Evolutionary conservation across 176 grass and related monocot species (phyloP), one percentile per base, ranked within the genome.

Genomic region (Hsuehochloa calcarea): DNA sequence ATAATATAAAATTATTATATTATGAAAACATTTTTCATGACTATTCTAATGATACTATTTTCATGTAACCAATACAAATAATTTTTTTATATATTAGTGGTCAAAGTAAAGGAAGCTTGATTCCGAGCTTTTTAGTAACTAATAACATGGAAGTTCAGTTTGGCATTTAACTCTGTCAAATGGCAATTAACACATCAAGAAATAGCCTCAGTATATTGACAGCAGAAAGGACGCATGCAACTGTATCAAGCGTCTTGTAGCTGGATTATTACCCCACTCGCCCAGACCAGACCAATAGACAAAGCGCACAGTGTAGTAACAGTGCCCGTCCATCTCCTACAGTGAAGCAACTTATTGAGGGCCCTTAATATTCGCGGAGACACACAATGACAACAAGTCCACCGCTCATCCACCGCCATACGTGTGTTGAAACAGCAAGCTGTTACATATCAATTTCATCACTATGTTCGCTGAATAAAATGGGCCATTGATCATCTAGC

Each of bases 321-420:
- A 88, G 86, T 66, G 39, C 22, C 35, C 27, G 25, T 72, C 34
- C 9, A 74, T 90, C 67, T 66, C 17, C 0, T 47, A 60, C 59
- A 83, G 84, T 58, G 39, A 44, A 44, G 3, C 68, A 43, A 80
- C 69, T 72, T 72, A 72, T 78, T 73, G 56, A 44, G 10, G 37
- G 47, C 25, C 20, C 37, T 72, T 86, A 82, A 82, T 55, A 72
- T 56, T 66, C 65, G 72, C 79, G 66, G 79, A 82, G 41, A 69
- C 29, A 74, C 39, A 68, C 68, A 39, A 51, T 66, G 47, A 73
- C 40, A 76, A 70, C 40, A 81, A 43, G 29, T 2, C 64, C 77
- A 85, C 65, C 78, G 65, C 84, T 72, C 72, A 22, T 86, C 87
- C 79, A 73, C 25, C 58, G 39, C 65, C 66, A 43, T 67, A 54